Conservation (phyloP, 1,284 basidiomycete genomes). For the Cutaneotrichosporon arboriforme region DNA sequence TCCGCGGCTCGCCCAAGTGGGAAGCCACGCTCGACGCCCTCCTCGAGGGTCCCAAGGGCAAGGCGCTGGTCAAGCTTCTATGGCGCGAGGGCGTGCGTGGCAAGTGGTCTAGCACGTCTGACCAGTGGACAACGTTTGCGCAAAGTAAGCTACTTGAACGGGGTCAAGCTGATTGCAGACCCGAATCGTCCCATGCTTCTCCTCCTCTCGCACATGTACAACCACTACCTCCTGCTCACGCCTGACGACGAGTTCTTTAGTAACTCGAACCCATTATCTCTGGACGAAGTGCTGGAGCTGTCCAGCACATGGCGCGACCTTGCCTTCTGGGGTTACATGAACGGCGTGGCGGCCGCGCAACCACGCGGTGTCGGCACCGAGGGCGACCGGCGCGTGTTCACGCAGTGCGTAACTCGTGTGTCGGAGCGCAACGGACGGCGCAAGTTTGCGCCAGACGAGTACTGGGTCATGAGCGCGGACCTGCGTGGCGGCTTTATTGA, state of each 20-base stretch:
- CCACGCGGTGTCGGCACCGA: constrained; percentile 53
- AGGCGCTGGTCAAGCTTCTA: constrained; percentile 61
- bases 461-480: constrained; percentile 71
- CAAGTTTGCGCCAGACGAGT: constrained; percentile 69
- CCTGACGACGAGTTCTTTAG: constrained; percentile 93
- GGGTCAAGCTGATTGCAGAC: constrained; percentile 27
- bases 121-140: constrained; percentile 52
- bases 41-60: constrained; percentile 37
- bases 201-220: constrained; percentile 76
- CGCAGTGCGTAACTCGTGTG: constrained; percentile 68
- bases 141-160: constrained; percentile 40
- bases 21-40: constrained; percentile 51
- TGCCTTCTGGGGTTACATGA: constrained; percentile 45
- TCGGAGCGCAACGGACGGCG: constrained; percentile 78
- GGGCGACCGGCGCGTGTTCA: constrained; percentile 63
- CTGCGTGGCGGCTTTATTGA: constrained; percentile 78
- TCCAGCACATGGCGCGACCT: constrained; percentile 45
- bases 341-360: constrained; percentile 49
- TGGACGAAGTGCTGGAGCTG: constrained; percentile 68
- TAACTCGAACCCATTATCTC: constrained; percentile 61
- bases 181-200: constrained; percentile 63
- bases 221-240: constrained; percentile 79
- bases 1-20: constrained; percentile 55
- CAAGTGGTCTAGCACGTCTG: constrained; percentile 44
- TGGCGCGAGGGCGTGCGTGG: constrained; percentile 64